phyloP scores from a whole-genome alignment of 768 basidiomycete species.

The Floccularia luteovirens region DNA sequence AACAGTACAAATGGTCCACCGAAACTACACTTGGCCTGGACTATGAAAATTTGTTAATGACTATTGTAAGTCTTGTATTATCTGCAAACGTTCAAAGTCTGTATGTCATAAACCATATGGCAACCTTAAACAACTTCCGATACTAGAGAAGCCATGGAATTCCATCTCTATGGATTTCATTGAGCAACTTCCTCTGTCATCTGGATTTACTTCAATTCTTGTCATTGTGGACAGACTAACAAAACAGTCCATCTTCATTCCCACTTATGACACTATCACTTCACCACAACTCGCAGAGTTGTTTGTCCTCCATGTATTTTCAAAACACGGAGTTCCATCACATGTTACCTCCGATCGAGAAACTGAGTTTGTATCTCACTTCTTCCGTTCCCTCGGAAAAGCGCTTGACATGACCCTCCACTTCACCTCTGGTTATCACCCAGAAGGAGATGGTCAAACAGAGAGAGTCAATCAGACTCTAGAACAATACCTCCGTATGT shows the following conservation, averaged over 20 bases:
- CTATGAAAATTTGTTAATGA: conserved; percentile 6
- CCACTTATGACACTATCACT: not conserved
- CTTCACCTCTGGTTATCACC: conserved; percentile 11
- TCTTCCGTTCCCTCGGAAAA: conserved; percentile 9
- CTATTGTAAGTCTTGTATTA: conserved; percentile 8
- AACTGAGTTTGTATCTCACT: conserved; percentile 12
- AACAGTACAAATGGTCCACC: conserved; percentile 5
- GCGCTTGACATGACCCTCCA: conserved; percentile 9
- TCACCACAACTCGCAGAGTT: not conserved
- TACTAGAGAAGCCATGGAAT: conserved; percentile 14
- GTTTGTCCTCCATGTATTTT: conserved; percentile 1
- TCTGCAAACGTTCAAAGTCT: conserved; percentile 8
- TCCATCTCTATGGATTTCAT: conserved; percentile 20
- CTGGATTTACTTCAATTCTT: not conserved
- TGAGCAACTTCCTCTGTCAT: conserved; percentile 11
- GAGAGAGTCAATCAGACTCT: no score
- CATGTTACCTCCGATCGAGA: conserved; percentile 9
- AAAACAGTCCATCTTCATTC: conserved; percentile 1
- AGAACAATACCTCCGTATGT: no score
- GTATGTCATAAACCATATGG: conserved; percentile 4
- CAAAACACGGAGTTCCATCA: not conserved
- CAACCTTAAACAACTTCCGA: conserved; percentile 14
- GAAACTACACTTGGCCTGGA: conserved; percentile 11
- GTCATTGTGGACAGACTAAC: not conserved
- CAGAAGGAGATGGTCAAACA: conserved; percentile 14